Base-by-base conservation (phyloP, 352 stramenopile genomes). In the Pythium oligandrum region DNA sequence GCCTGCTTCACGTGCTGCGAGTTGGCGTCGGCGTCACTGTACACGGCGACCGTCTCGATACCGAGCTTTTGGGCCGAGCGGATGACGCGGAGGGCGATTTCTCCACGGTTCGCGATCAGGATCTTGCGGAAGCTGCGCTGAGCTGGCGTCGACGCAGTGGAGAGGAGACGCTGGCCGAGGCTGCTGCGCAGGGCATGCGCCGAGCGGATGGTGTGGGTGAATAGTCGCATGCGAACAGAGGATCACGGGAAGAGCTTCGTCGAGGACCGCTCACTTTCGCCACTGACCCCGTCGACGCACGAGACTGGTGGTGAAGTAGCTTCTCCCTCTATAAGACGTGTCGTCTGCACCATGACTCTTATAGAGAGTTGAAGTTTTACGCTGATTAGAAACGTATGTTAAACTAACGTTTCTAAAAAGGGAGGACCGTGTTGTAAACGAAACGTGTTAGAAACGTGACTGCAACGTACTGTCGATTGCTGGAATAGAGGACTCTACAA, bases 1-100 rank as follows among this genome's bases (percentile, higher is more conserved):
- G 83, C 83, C 61, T 75, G 64, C 46, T 87, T 80, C 3, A 95
- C 86, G 51, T 90, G 78, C 57, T 94, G 72, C 40, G 89, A 68
- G 55, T 86, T 66, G 35, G 64, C 75, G 57, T 98, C 91, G 4
- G 84, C 80, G 46, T 97, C 91, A 40, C 73, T 93, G 66, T 96
- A 96, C 33, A 98, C 73, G 7, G 89, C 86, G 32, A 98, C 91
- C 4, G 91, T 98, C 64, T 93, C 72, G 36, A 98, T 92, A 39
- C 87, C 84, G 51, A 98, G 73, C 45, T 78, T 77, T 45, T 92
- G 87, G 7, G 84, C 85, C 11, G 90, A 93, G 51, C 73, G 78
- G 39, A 89, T 68, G 59, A 97, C 83, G 44, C 90, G 82, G 64
- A 92, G 73, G 26, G 90, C 88, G 63, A 97, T 97, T 48, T 97